Evolutionary conservation across 805 yeast genomes (phyloP).

Genomic region (Hanseniaspora nectarophila): DNA sequence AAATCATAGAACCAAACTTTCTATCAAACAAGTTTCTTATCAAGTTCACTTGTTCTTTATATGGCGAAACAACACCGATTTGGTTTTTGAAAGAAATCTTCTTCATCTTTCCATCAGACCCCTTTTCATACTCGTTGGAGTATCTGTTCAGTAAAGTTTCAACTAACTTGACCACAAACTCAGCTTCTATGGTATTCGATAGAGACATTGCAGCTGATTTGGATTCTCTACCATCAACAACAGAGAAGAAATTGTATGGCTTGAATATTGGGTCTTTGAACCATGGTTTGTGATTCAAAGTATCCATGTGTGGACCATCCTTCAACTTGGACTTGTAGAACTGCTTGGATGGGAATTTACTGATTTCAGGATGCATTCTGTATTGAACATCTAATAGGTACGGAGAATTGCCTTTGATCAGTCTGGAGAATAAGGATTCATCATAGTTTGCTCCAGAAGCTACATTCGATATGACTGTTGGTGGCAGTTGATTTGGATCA

Average conservation of each 20-base stretch:
- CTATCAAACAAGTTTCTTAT: constrained; percentile 46
- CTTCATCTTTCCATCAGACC: constrained; percentile 23
- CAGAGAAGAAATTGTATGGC: constrained; percentile 73
- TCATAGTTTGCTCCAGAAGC: constrained; percentile 80
- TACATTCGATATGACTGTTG: constrained; percentile 66
- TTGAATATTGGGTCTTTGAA: constrained; percentile 45
- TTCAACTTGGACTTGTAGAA: constrained; percentile 62
- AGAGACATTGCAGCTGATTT: constrained; percentile 56
- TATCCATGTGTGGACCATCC: constrained; percentile 69
- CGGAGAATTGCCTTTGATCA: constrained; percentile 69
- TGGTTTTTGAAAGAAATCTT: constrained; percentile 47
- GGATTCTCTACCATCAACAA: constrained; percentile 50
- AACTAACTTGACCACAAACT: constrained; percentile 57
- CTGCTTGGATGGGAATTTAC: constrained; percentile 71
- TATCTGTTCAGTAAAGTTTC: constrained; percentile 39
- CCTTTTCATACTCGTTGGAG: background rate
- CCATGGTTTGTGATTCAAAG: constrained; percentile 58
- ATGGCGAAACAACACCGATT: constrained; percentile 88
- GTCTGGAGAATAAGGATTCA: constrained; percentile 78
- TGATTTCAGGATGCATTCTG: constrained; percentile 92
- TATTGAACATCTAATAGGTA: constrained; percentile 82
- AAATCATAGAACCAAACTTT: constrained; percentile 51
- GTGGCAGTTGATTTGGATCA: constrained; percentile 92
- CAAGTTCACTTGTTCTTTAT: constrained; percentile 68
- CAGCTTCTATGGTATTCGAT: constrained; percentile 59